Evolutionary conservation across 1,139 yeast genomes (phyloP).

Genomic region (Scheffersomyces cryptocercus): DNA sequence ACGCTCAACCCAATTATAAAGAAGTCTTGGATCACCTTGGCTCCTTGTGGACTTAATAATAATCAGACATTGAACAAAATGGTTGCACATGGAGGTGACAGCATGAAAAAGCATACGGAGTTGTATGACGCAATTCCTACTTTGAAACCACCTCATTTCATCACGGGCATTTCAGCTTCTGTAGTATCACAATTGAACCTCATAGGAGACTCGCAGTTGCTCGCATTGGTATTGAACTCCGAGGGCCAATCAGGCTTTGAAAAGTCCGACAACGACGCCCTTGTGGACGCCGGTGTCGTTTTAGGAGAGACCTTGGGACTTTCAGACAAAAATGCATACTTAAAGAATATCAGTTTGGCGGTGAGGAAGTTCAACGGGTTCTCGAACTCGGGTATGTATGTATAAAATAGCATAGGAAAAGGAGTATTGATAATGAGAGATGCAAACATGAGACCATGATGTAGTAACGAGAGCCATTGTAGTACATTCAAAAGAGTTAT

Average conservation of each 20-base stretch:
- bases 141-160: constrained; percentile 55
- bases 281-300: constrained; percentile 34
- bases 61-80: constrained; percentile 29
- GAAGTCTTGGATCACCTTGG: constrained; percentile 30
- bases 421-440: no score
- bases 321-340: constrained; percentile 18
- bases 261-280: constrained; percentile 36
- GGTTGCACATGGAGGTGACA: constrained; percentile 17
- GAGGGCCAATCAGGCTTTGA: constrained; percentile 64
- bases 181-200: constrained; percentile 30
- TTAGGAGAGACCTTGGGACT: constrained; percentile 16
- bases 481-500: not conserved
- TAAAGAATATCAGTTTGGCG: constrained; percentile 25
- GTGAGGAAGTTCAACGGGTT: constrained; percentile 39
- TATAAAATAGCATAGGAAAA: constrained; percentile 15
- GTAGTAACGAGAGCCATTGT: no score
- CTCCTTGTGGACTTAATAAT: constrained; percentile 38
- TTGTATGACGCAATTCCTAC: constrained; percentile 24
- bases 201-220: constrained; percentile 7
- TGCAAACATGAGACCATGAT: no score
- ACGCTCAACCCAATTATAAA: constrained; percentile 9
- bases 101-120: constrained; percentile 9
- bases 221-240: constrained; percentile 43
- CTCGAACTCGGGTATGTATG: constrained; percentile 42
- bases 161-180: constrained; percentile 54